Evolutionary conservation across 2,329 filamentous ascomycete genomes (phyloP).

Genomic region (Septoria petroselini): DNA sequence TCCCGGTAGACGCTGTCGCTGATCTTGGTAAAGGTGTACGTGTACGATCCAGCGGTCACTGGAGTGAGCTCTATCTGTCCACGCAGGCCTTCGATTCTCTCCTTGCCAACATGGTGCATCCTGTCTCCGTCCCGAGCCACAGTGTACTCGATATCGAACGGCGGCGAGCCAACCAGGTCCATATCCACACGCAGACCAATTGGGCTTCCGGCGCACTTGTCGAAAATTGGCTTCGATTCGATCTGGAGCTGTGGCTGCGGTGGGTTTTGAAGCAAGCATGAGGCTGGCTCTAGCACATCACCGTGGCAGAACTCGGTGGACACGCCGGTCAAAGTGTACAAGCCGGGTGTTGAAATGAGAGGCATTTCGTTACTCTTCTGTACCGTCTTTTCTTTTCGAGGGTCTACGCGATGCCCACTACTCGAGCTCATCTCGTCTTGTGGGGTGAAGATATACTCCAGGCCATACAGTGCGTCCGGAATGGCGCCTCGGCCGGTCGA

Average conservation of each 20-base stretch:
- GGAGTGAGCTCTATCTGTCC: slow-evolving; percentile 84
- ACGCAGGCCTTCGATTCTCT: slow-evolving; percentile 66
- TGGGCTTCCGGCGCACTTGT: slow-evolving; percentile 92
- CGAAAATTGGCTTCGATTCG: slow-evolving; percentile 75
- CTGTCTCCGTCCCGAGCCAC: slow-evolving; percentile 61
- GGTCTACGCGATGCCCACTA: slow-evolving; percentile 64
- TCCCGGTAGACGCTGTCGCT: slow-evolving; percentile 77
- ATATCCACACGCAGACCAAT: slow-evolving; percentile 86
- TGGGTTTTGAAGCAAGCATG: slow-evolving; percentile 88
- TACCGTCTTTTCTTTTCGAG: slow-evolving; percentile 59
- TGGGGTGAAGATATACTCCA: slow-evolving; percentile 80
- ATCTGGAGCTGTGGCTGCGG: slow-evolving; percentile 77
- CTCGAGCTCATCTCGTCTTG: slow-evolving; percentile 65
- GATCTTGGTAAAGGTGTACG: slow-evolving; percentile 78
- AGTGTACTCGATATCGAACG: slow-evolving; percentile 79
- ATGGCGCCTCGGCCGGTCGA: slow-evolving; percentile 57
- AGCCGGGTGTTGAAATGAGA: slow-evolving; percentile 69
- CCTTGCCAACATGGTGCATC: slow-evolving; percentile 47
- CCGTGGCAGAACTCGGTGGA: slow-evolving; percentile 78
- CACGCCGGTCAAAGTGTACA: slow-evolving; percentile 81
- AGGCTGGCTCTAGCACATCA: slow-evolving; percentile 87
- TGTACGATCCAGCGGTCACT: slow-evolving; percentile 75
- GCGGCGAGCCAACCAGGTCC: slow-evolving; percentile 86
- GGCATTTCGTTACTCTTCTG: slow-evolving; percentile 63
- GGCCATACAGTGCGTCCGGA: slow-evolving; percentile 63